Conservation (phyloP, 225 moss, liverwort and hornwort genomes). For the Polytrichum commune region DNA sequence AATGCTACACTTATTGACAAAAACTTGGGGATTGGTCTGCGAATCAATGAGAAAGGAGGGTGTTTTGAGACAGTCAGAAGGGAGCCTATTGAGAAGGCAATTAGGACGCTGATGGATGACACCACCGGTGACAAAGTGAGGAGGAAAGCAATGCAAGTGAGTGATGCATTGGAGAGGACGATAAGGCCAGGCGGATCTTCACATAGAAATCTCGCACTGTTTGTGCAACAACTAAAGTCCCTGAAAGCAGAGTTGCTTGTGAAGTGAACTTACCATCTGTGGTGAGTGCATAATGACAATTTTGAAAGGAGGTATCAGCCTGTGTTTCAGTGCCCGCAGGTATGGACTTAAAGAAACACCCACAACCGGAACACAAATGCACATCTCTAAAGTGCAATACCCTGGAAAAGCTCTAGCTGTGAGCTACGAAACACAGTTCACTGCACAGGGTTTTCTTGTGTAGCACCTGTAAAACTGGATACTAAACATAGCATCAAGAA, state of each 20-base stretch:
- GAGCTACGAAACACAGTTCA: too few species aligned
- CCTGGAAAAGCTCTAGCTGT: too few species aligned
- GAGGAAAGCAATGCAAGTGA: constrained; percentile 3
- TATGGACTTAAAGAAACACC: too few species aligned
- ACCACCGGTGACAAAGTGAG: constrained; percentile 19
- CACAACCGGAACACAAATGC: too few species aligned
- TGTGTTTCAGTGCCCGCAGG: too few species aligned
- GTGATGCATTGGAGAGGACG: constrained; percentile 19
- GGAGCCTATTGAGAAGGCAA: constrained; percentile 25
- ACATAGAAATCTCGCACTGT: constrained; percentile 16
- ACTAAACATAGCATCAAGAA: too few species aligned
- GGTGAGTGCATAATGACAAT: too few species aligned
- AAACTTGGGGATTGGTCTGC: constrained; percentile 16
- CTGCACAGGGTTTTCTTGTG: too few species aligned
- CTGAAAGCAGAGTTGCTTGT: background rate
- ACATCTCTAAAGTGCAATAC: too few species aligned
- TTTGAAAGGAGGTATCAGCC: too few species aligned
- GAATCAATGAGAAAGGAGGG: constrained; percentile 22
- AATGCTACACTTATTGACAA: constrained; percentile 27
- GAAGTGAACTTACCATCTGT: background rate
- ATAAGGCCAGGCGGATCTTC: constrained; percentile 34
- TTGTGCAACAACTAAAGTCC: constrained; percentile 21
- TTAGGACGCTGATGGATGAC: constrained; percentile 33
- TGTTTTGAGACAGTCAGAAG: constrained; percentile 19
- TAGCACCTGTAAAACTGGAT: too few species aligned